A percentile compares a stretch with the other conserved stretches of the same genome.
Evolutionary conservation across 768 basidiomycete species (phyloP).

Genomic region (Russula ochroleuca): DNA sequence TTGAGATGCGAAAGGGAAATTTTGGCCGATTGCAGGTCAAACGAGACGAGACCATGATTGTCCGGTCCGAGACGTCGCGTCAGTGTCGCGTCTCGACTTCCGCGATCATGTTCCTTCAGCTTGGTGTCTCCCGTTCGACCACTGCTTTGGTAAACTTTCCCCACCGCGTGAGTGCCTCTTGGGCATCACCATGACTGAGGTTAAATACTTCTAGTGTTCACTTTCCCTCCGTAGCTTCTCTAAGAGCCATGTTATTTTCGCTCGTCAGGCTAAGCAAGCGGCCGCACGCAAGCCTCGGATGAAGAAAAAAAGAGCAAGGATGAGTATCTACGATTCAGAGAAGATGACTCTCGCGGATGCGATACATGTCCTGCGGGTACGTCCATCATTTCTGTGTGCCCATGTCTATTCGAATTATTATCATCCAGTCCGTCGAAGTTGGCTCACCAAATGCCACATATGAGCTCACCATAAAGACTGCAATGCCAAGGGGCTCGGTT

Average conservation of each 20-base stretch:
- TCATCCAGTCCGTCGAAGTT: conserved; percentile 73
- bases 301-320: conserved; percentile 47
- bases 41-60: conserved; percentile 41
- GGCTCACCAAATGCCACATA: conserved; percentile 70
- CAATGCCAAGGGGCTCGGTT: conserved; percentile 69
- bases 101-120: conserved; percentile 16
- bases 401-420: conserved; percentile 2
- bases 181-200: background rate
- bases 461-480: conserved; percentile 77
- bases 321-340: conserved; percentile 56
- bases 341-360: conserved; percentile 65
- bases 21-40: conserved; percentile 36
- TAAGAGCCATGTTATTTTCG: conserved; percentile 44
- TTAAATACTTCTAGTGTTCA: conserved; percentile 11
- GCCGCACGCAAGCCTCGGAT: conserved; percentile 49
- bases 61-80: conserved; percentile 14
- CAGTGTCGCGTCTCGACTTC: background rate
- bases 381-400: conserved; percentile 35
- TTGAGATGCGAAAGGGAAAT: conserved; percentile 36
- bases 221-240: conserved; percentile 48
- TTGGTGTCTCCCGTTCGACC: background rate
- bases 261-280: conserved; percentile 55
- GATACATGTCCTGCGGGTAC: conserved; percentile 56
- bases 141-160: background rate
- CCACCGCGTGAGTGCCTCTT: background rate